A percentile compares a stretch with the other conserved stretches of the same genome.
These are phyloP conservation scores for Suillus luteus DNA, from an alignment of 768 basidiomycete species.

Conservation along the genomic window DNA sequence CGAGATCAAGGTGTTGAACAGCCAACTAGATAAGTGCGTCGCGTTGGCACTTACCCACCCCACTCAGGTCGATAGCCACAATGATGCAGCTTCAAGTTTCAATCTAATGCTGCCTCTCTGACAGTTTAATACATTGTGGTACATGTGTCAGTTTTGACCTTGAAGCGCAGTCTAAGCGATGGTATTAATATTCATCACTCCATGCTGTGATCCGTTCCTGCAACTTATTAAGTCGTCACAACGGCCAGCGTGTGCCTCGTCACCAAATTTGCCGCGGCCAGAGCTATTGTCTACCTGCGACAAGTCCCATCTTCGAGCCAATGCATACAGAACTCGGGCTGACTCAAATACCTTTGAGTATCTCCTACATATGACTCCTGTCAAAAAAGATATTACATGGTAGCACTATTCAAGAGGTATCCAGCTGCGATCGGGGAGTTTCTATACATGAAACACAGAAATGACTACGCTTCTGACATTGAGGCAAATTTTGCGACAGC, in stretches of 20 bases:
- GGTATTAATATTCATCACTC: not conserved
- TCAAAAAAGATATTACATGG: not conserved
- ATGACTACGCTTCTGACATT: not conserved
- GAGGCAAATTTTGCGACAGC: constrained; percentile 38
- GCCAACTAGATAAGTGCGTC: not conserved
- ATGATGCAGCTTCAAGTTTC: not conserved
- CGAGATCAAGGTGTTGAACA: not conserved
- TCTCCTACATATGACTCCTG: not conserved
- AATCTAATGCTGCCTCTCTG: not conserved
- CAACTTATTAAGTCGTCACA: not conserved
- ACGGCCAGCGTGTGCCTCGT: not conserved
- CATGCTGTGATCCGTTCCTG: not conserved
- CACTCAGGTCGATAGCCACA: not conserved
- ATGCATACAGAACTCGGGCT: not conserved
- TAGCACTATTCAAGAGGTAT: not conserved
- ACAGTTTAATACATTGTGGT: not conserved
- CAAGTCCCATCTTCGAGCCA: not conserved
- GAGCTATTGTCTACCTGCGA: not conserved
- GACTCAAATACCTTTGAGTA: not conserved
- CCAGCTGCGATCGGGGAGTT: not conserved
- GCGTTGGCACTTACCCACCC: not conserved
- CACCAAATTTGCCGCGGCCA: not conserved
- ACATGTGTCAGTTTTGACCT: not conserved
- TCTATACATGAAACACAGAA: not conserved
- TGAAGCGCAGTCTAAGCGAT: not conserved